These are phyloP conservation scores for Spathaspora arborariae DNA, from an alignment of 805 yeast species.

Conservation along the genomic window DNA sequence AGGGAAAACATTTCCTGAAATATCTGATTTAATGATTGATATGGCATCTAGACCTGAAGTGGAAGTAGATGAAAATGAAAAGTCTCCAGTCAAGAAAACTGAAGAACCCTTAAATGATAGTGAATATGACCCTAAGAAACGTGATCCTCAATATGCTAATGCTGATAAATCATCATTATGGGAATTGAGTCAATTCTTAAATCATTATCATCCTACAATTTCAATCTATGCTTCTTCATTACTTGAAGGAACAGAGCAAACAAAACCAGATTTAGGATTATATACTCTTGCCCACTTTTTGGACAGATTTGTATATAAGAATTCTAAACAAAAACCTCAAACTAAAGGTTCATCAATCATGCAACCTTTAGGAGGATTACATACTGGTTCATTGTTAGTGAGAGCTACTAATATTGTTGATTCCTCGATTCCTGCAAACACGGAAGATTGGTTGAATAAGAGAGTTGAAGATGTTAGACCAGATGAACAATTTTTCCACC, in stretches of 20 bases:
- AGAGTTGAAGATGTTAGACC: constrained; percentile 68
- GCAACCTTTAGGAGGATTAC: constrained; percentile 94
- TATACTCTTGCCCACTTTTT: constrained; percentile 86
- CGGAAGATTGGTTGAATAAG: constrained; percentile 77
- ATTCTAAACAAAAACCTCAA: constrained; percentile 72
- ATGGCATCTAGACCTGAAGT: constrained; percentile 45
- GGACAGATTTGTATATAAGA: constrained; percentile 92
- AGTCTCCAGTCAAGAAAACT: constrained; percentile 14
- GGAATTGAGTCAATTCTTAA: constrained; percentile 73
- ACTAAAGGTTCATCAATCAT: constrained; percentile 89
- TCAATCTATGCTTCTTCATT: constrained; percentile 71
- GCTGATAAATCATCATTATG: constrained; percentile 80
- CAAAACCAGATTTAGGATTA: constrained; percentile 87
- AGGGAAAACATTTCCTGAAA: constrained; percentile 58
- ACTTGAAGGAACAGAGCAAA: constrained; percentile 44
- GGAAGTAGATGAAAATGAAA: constrained; percentile 29
- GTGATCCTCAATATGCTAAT: constrained; percentile 91
- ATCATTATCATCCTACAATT: constrained; percentile 92
- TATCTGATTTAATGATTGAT: constrained; percentile 58
- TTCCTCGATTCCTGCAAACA: constrained; percentile 67
- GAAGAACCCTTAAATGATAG: constrained; percentile 4
- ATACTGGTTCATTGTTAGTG: constrained; percentile 65
- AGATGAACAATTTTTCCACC: constrained; percentile 84
- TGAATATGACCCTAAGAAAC: constrained; percentile 75
- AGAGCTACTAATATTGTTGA: constrained; percentile 48